Conservation (phyloP, 2,329 filamentous ascomycete genomes). For the Didymella pinodella region DNA sequence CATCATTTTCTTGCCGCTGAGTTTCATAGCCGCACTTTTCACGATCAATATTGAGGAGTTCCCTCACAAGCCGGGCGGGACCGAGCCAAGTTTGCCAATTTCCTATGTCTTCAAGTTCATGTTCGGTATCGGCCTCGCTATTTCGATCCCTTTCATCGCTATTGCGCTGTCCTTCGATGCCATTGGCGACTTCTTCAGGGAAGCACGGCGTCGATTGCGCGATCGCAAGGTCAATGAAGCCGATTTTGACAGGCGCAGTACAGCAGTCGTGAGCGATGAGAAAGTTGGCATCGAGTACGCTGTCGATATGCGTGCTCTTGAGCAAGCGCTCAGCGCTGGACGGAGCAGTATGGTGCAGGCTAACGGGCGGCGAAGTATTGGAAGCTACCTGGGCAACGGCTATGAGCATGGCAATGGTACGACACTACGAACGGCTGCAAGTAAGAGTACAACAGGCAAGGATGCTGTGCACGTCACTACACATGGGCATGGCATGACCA, state of each 20-base stretch:
- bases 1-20: slow-evolving; percentile 64
- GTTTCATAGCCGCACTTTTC: slow-evolving; percentile 65
- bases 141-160: slow-evolving; percentile 60
- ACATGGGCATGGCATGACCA: slow-evolving; percentile 21
- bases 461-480: slow-evolving; percentile 19
- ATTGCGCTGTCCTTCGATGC: slow-evolving; percentile 58
- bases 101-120: slow-evolving; percentile 64
- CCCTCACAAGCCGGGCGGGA: slow-evolving; percentile 43
- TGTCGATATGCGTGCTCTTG: slow-evolving; percentile 37
- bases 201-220: slow-evolving; percentile 31
- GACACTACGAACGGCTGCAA: slow-evolving; percentile 41
- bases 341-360: slow-evolving; percentile 34
- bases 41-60: slow-evolving; percentile 63
- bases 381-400: slow-evolving; percentile 37
- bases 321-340: slow-evolving; percentile 39
- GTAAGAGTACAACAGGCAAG: slow-evolving; percentile 42
- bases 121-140: slow-evolving; percentile 63
- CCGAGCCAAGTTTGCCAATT: slow-evolving; percentile 52
- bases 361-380: slow-evolving; percentile 36
- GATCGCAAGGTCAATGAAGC: slow-evolving; percentile 13
- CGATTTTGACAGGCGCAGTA: slow-evolving; percentile 9
- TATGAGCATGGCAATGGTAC: slow-evolving; percentile 25
- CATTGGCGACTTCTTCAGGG: slow-evolving; percentile 45
- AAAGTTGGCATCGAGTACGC: slow-evolving; percentile 29
- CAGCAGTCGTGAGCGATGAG: slow-evolving; percentile 19